Evolutionary conservation across 345 rosid genomes (phyloP), one percentile per base, ranked within the genome.

Genomic region (Eucalyptus shirleyi): DNA sequence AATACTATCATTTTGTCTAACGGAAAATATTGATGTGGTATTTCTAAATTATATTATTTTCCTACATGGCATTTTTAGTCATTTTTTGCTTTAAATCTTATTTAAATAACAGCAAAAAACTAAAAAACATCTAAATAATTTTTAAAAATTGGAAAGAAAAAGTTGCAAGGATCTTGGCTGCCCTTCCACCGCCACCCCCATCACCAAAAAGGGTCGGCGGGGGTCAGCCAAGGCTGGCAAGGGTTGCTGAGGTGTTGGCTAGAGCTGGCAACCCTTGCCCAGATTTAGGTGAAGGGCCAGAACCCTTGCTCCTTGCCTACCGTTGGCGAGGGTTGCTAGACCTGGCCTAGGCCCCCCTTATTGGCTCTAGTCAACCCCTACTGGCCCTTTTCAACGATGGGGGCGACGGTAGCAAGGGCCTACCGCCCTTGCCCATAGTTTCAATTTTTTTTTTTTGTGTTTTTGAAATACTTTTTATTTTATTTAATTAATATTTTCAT

Each of bases 181-280:
- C 56, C 0, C 56, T 19, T 53, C 56, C 56, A 53, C 1, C 5
- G 0, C 0, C 2, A 0, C 56, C 56, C 55, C 24, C 56, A 53
- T 53, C 0, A 0, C 24, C 10, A 53, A 53, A 53, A 53, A 53
- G 10, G 56, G 1, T 0, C 0, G 2, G 1, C 9, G 0, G 0
- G 23, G 24, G 56, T 53, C 0, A 0, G 9, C 4, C 1, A 19
- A 0, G 24, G 24, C 0, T 18, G 0, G 24, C 56, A 53, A 53
- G 56, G 56, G 10, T 19, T 53, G 56, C 2, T 0, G 0, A 3
- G 24, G 56, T 10, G 1, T 19, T 53, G 10, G 24, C 10, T 0
- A 53, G 0, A 53, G 24, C 2, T 0, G 4, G 0, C 2, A 1
- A 53, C 4, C 24, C 56, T 53, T 0, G 0, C 56, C 56, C 0